Evolutionary conservation across 2,329 filamentous ascomycete genomes (phyloP), one percentile per base, ranked within the genome.

Genomic region (Aspergillus sp.): DNA sequence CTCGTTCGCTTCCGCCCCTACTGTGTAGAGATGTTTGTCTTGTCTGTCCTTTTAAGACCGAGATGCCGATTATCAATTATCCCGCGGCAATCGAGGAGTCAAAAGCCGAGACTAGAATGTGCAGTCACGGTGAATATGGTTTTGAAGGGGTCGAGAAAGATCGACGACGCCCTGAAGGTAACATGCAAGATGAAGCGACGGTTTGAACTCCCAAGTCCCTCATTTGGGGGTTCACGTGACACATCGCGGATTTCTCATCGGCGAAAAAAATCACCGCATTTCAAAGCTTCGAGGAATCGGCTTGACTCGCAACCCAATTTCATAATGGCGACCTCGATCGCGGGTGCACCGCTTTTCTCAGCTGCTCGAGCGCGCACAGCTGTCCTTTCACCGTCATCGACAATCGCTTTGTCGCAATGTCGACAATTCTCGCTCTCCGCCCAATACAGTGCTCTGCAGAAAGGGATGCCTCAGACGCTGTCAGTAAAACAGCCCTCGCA

Each of bases 401-500:
- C 57, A 19, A 27, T 61, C 15, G 56, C 63, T 35, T 64, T 63
- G 47, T 67, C 57, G 50, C 69, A 69, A 66, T 70, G 62, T 59
- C 73, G 75, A 50, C 52, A 62, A 53, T 76, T 78, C 56, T 76
- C 74, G 12, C 67, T 71, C 40, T 62, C 68, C 11, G 53, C 65
- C 51, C 67, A 66, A 44, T 68, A 63, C 46, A 50, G 56, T 37
- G 54, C 49, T 14, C 15, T 31, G 17, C 52, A 55, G 43, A 60
- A 59, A 49, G 62, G 60, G 3, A 51, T 66, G 21, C 59, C 62
- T 2, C 60, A 68, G 52, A 63, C 59, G 7, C 52, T 73, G 31
- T 55, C 62, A 15, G 61, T 69, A 45, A 73, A 67, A 57, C 61
- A 67, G 25, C 70, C 70, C 5, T 60, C 72, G 6, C 70, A 77